Evolutionary conservation across 306 rosid genomes (phyloP), one percentile per base, ranked within the genome.

Genomic region (Spatholobus suberectus): DNA sequence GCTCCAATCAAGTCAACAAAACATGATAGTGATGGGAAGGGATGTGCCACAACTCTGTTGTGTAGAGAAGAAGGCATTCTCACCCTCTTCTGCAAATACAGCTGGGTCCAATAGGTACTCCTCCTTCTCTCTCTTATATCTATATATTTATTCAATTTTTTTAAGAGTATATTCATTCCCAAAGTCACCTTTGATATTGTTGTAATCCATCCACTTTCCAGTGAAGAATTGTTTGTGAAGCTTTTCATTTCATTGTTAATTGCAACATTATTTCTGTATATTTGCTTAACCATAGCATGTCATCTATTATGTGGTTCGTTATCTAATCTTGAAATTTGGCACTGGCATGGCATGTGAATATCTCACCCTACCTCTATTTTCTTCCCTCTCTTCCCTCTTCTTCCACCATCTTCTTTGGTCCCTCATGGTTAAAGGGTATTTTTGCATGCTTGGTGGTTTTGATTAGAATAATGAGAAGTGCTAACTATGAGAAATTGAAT

Each of bases 81-180:
- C 90, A 83, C 83, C 85, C 43, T 82, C 91, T 83, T 55, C 91
- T 79, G 88, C 86, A 51, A 88, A 83, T 35, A 62, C 94, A 89
- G 85, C 91, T 85, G 88, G 88, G 55, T 81, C 89, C 69, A 92
- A 93, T 89, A 93, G 99, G 99, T 95, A 9, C 44, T 44, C 21
- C 71, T 58, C 43, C 83, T 74, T 77, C 81, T 71, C 40, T 32
- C 61, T 49, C 44, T 79, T 61, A 32, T 82, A 23, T 63, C 5
- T 5, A 24, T 38, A 38, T 0, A 38, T 38, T 38, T 38, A 38
- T 38, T 38, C 43, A 44, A 10, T 13, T 79, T 62, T 83, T 76
- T 63, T 13, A 78, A 85, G 81, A 73, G 90, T 78, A 86, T 85
- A 81, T 83, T 85, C 90, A 59, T 55, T 80, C 70, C 68, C 78